Base-by-base conservation (phyloP, 345 rosid genomes). In the Xanthoceras sorbifolium region DNA sequence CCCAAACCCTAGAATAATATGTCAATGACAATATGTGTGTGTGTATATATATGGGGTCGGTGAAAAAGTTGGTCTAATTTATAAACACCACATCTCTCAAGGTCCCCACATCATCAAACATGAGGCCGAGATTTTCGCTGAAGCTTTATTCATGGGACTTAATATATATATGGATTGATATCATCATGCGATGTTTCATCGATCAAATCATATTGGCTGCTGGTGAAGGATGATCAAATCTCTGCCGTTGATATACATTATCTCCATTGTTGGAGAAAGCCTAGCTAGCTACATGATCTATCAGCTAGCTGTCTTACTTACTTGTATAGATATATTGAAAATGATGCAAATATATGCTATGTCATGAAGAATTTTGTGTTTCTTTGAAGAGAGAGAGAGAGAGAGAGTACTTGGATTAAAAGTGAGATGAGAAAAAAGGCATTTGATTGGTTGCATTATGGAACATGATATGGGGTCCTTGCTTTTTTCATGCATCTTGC, bases 21-120 rank as follows among this genome's bases (percentile, higher is more conserved):
- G n/a, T 50, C 55, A 50, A 50, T 17, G 22, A 10, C 46, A 42
- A 28, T 17, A 0, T 17, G 20, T 61, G 0, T 44, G 6, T 8
- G 17, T 57, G 5, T 3, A 9, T 60, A 1, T 71, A 34, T 57
- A 36, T 36, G 64, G 73, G 79, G 76, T 65, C 64, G 75, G 82
- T 62, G 78, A 79, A 78, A 80, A 83, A 67, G 80, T 29, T 60
- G 72, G 72, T 61, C 79, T 59, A 17, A 5, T 17, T 50, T 66
- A 34, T 70, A 36, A 18, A 64, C 32, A 50, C 61, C 61, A 69
- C 62, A 68, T 67, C 25, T 26, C 52, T 34, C 64, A 22, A 50
- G 81, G 86, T 71, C 79, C 79, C 83, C 75, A 55, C 78, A 12
- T 32, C 57, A 67, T 32, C 57, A 67, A 75, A 80, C 77, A 61